Evolutionary conservation across 176 grass and related monocot genomes (phyloP).

Genomic region (Triticum urartu): DNA sequence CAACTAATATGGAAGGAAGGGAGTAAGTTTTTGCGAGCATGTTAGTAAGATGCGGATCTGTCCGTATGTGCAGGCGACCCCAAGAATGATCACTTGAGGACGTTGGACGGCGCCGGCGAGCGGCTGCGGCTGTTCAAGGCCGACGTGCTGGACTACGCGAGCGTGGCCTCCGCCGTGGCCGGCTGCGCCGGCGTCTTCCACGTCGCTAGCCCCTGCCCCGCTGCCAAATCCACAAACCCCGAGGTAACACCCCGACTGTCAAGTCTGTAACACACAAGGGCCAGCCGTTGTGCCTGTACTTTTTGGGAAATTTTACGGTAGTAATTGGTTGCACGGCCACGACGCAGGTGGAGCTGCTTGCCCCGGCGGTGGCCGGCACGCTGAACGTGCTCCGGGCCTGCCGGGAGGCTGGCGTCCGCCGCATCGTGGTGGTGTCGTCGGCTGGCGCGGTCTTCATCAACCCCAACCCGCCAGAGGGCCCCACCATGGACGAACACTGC

Average conservation of each 20-base stretch:
- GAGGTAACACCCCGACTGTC: not conserved
- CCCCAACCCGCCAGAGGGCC: constrained; percentile 38
- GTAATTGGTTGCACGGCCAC: not conserved
- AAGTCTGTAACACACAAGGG: too few relatives aligned
- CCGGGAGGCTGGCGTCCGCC: constrained; percentile 40
- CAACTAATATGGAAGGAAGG: too few relatives aligned
- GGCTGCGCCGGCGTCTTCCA: constrained; percentile 79
- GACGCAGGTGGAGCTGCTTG: constrained; percentile 56
- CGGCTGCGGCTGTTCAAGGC: constrained; percentile 63
- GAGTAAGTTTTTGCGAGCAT: too few relatives aligned
- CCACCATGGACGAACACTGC: constrained; percentile 49
- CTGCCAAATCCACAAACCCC: not conserved
- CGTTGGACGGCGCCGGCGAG: constrained; percentile 43
- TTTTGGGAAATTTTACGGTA: too few relatives aligned
- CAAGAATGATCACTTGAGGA: constrained; percentile 64
- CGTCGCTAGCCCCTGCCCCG: constrained; percentile 10
- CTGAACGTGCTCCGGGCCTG: constrained; percentile 62
- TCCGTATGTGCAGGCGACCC: constrained; percentile 41
- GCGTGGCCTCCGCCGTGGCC: constrained; percentile 41
- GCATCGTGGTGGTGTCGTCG: constrained; percentile 74
- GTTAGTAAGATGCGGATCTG: not conserved
- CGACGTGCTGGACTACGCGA: constrained; percentile 49
- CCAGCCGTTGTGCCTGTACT: too few relatives aligned
- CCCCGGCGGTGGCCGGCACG: constrained; percentile 68
- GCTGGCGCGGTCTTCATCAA: constrained; percentile 36